Evolutionary conservation across 164 flowering plant genomes (phyloP).

Genomic region (Tinospora cordifolia): DNA sequence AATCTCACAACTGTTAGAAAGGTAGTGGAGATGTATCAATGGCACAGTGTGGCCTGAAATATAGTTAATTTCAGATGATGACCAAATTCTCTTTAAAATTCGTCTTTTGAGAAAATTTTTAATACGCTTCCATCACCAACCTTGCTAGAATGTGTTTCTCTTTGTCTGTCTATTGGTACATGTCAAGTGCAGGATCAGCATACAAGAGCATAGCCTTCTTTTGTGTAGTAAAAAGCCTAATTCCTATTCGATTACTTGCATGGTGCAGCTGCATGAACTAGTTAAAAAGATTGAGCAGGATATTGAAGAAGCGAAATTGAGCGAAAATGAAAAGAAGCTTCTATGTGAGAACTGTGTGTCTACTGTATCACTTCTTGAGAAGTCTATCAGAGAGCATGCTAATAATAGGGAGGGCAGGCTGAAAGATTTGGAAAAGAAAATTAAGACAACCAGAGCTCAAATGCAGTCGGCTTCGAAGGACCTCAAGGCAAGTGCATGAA

Average conservation of each 20-base stretch:
- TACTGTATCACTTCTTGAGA: slow-evolving; percentile 57
- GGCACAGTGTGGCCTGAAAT: not conserved
- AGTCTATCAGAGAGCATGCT: slow-evolving; percentile 65
- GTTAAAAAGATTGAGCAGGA: slow-evolving; percentile 73
- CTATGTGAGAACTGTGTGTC: slow-evolving; percentile 41
- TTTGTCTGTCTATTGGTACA: not conserved
- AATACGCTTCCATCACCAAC: not conserved
- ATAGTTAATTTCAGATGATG: not conserved
- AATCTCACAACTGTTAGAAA: not conserved
- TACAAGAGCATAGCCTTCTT: not conserved
- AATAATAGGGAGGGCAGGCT: slow-evolving; percentile 63
- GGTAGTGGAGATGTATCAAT: not conserved
- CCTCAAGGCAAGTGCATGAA: slow-evolving; percentile 51
- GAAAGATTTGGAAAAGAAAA: slow-evolving; percentile 63
- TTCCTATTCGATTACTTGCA: slow-evolving; percentile 4
- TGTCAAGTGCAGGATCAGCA: not conserved
- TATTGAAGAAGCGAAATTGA: slow-evolving; percentile 60
- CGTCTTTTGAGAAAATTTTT: not conserved
- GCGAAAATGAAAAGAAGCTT: slow-evolving; percentile 48
- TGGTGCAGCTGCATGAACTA: slow-evolving; percentile 60
- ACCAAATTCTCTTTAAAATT: not conserved
- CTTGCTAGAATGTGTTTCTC: not conserved
- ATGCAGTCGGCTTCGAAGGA: slow-evolving; percentile 77
- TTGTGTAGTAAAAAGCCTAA: not conserved
- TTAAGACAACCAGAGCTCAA: slow-evolving; percentile 52